phyloP scores from a whole-genome alignment of 768 basidiomycete genomes.

The Trametes cubensis region DNA sequence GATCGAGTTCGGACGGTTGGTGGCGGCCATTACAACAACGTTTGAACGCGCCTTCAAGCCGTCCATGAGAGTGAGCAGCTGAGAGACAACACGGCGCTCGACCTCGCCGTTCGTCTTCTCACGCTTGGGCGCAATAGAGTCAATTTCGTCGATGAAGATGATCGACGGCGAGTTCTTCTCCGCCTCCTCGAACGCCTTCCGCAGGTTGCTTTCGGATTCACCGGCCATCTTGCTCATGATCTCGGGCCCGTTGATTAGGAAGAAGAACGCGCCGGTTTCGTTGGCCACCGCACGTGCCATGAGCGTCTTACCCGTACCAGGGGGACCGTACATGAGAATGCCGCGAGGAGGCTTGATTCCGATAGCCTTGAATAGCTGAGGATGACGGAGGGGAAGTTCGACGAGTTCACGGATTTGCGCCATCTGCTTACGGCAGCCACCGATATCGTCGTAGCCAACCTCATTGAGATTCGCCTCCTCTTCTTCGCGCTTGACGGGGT shows the following conservation, averaged over 20 bases:
- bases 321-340: conserved; percentile 98
- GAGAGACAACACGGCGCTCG: conserved; percentile 98
- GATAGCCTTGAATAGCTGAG: conserved; percentile 99
- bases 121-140: conserved; percentile 99
- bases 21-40: conserved; percentile 99
- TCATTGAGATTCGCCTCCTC: conserved; percentile 96
- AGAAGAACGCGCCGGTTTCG: conserved; percentile 99
- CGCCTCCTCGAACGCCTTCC: conserved; percentile 99
- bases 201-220: conserved; percentile 94
- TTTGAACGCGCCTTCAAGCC: conserved; percentile 98
- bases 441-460: conserved; percentile 99
- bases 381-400: conserved; percentile 96
- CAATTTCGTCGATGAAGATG: conserved; percentile 99
- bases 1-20: conserved; percentile 98
- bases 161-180: conserved; percentile 99
- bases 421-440: conserved; percentile 99
- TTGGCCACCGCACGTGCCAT: conserved; percentile 99
- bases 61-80: conserved; percentile 98
- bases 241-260: conserved; percentile 99
- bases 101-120: conserved; percentile 99
- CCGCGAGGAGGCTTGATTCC: conserved; percentile 99
- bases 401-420: conserved; percentile 99
- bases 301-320: conserved; percentile 98
- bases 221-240: conserved; percentile 99
- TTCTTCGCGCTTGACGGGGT: conserved; percentile 98